Conservation (phyloP, 805 yeast genomes). For the Kuraishia cidri region DNA sequence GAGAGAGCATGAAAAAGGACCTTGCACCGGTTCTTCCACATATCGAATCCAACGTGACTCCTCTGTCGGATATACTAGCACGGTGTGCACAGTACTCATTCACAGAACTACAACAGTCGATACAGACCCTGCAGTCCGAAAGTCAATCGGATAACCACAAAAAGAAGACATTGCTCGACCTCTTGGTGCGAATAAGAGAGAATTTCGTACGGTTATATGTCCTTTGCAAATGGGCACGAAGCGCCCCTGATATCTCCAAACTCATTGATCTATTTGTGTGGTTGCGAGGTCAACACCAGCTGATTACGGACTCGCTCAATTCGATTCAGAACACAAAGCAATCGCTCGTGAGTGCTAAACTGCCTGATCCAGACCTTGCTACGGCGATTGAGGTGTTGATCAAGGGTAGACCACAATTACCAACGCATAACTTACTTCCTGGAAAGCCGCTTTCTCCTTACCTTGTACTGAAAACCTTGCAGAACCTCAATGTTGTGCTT, state of each 20-base stretch:
- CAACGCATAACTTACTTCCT: constrained; percentile 51
- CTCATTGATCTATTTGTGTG: constrained; percentile 84
- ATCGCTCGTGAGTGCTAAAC: constrained; percentile 76
- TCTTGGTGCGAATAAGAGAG: constrained; percentile 67
- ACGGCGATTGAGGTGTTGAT: constrained; percentile 83
- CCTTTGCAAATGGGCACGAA: constrained; percentile 79
- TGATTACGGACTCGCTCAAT: constrained; percentile 55
- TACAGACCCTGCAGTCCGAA: constrained; percentile 49
- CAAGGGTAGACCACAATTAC: constrained; percentile 67
- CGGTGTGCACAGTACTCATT: constrained; percentile 54
- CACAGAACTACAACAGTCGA: constrained; percentile 48
- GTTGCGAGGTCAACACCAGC: constrained; percentile 70
- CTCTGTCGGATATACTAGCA: constrained; percentile 50
- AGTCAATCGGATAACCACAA: constrained; percentile 49
- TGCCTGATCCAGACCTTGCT: constrained; percentile 84
- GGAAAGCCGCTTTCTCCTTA: constrained; percentile 39
- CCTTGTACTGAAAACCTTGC: constrained; percentile 50
- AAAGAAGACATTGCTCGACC: constrained; percentile 59
- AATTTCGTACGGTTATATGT: constrained; percentile 83
- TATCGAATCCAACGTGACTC: constrained; percentile 59
- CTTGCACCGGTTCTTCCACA: constrained; percentile 59
- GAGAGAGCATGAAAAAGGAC: too few species aligned
- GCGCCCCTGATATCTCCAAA: constrained; percentile 58
- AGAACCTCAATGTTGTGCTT: constrained; percentile 62
- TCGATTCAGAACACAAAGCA: constrained; percentile 62